Conservation (phyloP, 768 basidiomycete genomes). For the Lactarius sp. region DNA sequence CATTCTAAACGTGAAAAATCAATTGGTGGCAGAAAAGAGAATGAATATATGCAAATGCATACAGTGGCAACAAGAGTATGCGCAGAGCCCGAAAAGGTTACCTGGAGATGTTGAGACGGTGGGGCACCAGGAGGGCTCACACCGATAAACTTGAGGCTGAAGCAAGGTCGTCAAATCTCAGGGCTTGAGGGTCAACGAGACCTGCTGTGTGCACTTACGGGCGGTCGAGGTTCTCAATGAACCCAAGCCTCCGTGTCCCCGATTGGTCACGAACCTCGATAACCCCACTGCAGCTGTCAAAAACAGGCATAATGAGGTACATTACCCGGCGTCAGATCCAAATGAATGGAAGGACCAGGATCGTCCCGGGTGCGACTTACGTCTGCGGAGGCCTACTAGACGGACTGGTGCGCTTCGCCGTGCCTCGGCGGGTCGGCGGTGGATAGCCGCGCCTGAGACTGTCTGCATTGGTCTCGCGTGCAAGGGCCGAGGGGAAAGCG, state of each 20-base stretch:
- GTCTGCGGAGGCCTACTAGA: not conserved
- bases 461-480: constrained; percentile 11
- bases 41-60: not conserved
- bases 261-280: constrained; percentile 4
- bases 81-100: not conserved
- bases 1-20: not conserved
- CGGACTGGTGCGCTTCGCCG: not conserved
- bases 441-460: constrained; percentile 11
- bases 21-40: not conserved
- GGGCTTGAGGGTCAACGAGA: no score
- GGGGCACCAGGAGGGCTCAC: not conserved
- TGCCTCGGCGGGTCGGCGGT: not conserved
- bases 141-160: not conserved
- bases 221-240: not conserved
- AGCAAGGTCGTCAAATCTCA: not conserved
- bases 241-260: not conserved
- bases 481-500: not conserved
- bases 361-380: not conserved
- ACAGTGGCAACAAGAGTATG: not conserved
- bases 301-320: no score
- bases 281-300: not conserved
- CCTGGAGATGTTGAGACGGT: not conserved
- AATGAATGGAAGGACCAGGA: not conserved
- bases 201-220: not conserved
- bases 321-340: not conserved